Evolutionary conservation across 805 yeast species (phyloP), one percentile per base, ranked within the genome.

Genomic region (Saccharomyces cerevisiae): DNA sequence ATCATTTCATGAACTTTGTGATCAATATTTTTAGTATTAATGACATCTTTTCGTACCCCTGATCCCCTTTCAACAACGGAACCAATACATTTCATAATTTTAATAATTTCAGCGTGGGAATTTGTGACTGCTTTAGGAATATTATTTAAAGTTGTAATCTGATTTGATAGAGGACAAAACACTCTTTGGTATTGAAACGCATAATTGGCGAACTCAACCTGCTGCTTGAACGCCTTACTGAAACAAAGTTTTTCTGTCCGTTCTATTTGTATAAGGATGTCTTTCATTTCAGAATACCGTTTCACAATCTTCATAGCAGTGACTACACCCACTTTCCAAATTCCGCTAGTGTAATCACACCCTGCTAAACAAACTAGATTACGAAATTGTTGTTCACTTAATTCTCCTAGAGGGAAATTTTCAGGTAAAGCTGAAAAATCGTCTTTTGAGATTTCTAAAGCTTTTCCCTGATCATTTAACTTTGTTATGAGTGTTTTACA

Each of bases 321-420:
- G 51, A 81, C 80, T 9, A 89, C 75, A 0, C 98, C 99, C 9
- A 91, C 76, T 1, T 86, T 84, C 0, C 83, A 79, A 6, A 92
- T 73, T 0, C 99, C 98, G 53, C 81, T 81, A 0, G 96, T 87
- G 64, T 92, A 92, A 67, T 92, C 99, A 71, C 99, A 92, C 0
- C 99, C 99, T 14, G 96, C 81, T 2, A 92, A 66, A 59, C 89
- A 84, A 2, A 96, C 97, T 67, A 88, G 79, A 50, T 82, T 75
- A 47, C 94, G 75, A 54, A 88, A 67, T 61, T 89, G 87, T 9
- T 77, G 79, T 29, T 73, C 78, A 28, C 77, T 67, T 59, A 83
- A 76, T 6, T 73, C 61, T 0, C 77, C 73, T 36, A 89, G 70
- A 68, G 9, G 79, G 76, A 14, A 78, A 77, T 13, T 76, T 65